phyloP scores from a whole-genome alignment of 805 yeast genomes.

The Teunomyces tritomae region DNA sequence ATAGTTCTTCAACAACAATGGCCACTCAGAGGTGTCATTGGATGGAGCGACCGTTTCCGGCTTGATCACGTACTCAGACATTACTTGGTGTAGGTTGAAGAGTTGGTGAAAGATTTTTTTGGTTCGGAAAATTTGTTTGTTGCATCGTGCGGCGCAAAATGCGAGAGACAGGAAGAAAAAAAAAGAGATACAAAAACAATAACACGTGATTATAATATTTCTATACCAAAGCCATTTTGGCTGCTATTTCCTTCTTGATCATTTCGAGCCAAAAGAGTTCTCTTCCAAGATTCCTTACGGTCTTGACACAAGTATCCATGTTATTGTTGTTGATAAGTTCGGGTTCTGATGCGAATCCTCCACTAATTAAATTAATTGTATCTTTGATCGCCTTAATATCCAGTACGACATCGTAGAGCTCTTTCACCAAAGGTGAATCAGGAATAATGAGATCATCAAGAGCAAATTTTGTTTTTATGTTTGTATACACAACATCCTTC shows the following conservation, averaged over 20 bases:
- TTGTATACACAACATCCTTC: constrained; percentile 15
- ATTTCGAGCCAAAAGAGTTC: constrained; percentile 43
- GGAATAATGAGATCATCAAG: constrained; percentile 39
- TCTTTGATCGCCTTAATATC: constrained; percentile 73
- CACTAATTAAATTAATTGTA: constrained; percentile 54
- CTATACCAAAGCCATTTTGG: constrained; percentile 16
- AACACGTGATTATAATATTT: neutral
- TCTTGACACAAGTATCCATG: constrained; percentile 33
- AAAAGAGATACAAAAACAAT: too few species aligned
- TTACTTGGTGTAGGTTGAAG: constrained; percentile 17
- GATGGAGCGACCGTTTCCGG: constrained; percentile 80
- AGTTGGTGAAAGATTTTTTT: constrained; percentile 3
- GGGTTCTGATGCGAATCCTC: constrained; percentile 36
- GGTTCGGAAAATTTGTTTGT: constrained; percentile 7
- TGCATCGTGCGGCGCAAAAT: constrained; percentile 29
- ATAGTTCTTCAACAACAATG: constrained; percentile 86
- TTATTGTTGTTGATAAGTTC: constrained; percentile 34
- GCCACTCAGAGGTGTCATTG: constrained; percentile 92
- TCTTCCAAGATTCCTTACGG: constrained; percentile 35
- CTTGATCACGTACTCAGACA: constrained; percentile 78
- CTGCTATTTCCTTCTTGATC: constrained; percentile 29
- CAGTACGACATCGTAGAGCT: constrained; percentile 60
- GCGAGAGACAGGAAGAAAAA: neutral
- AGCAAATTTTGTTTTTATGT: constrained; percentile 11
- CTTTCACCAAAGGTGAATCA: constrained; percentile 43